Evolutionary conservation across 768 basidiomycete species (phyloP), one percentile per base, ranked within the genome.

Genomic region (Stropharia rugosoannulata): DNA sequence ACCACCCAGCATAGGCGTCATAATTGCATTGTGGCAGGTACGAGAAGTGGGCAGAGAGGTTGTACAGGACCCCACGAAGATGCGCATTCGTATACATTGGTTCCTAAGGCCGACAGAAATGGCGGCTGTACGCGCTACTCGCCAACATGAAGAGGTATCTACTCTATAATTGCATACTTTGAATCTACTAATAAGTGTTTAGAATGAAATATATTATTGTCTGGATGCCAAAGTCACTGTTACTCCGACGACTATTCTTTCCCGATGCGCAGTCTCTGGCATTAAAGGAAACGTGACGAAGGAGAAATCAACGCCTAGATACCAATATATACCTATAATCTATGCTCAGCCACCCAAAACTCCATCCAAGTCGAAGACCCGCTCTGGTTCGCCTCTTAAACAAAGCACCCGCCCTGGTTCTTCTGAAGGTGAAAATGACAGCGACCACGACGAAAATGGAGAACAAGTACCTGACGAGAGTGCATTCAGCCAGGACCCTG

Each of bases 191-290:
- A 54, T n/a, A 45, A 10, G 16, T 5, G 19, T 36, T 37, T 59
- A 92, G 90, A 87, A 89, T 59, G 90, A 93, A 68, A 78, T 92
- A 6, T 91, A 89, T 62, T 88, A 87, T 48, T 81, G 83, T 8
- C 68, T 89, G 19, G 60, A 73, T 32, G 75, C 76, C 4, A 75
- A 72, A 41, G 81, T 73, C 19, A 71, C 80, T 39, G 61, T 89
- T 13, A 71, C 75, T 12, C 80, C 87, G 5, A 73, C 77, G 13
- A 72, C 75, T 42, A 76, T 91, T 40, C 62, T 83, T 16, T 72
- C 75, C 10, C 79, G 67, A 50, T 90, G 88, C 63, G 68, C 66
- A 11, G 76, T 88, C 27, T 68, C 75, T 16, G 70, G 73, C 47
- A 57, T 57, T 9, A 66, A 70, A 2, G 45, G 53, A 45, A 27